Percentiles rank a stretch among this genome's conserved stretches.
These are phyloP conservation scores for Trichoderma arundinaceum DNA, from an alignment of 2,329 filamentous ascomycete species.

Conservation along the genomic window DNA sequence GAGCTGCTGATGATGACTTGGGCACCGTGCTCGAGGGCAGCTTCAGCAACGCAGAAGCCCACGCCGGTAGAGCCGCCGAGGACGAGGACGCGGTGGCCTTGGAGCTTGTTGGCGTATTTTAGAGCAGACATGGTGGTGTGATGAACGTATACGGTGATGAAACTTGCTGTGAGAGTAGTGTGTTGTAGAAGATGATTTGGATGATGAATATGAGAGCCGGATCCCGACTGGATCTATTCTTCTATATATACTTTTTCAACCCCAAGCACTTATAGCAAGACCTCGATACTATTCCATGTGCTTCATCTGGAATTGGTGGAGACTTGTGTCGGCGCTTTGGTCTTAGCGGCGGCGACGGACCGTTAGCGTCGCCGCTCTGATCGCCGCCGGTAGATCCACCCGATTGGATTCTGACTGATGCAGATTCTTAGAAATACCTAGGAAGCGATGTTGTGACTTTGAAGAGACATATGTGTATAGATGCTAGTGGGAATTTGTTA, in stretches of 20 bases:
- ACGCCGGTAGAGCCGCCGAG: slow-evolving; percentile 69
- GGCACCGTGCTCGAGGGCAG: slow-evolving; percentile 59
- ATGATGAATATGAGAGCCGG: neutral
- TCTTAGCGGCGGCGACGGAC: slow-evolving; percentile 23
- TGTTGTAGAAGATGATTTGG: neutral
- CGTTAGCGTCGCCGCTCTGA: slow-evolving; percentile 28
- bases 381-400: neutral
- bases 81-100: slow-evolving; percentile 56
- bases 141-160: neutral
- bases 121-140: slow-evolving; percentile 32
- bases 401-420: slow-evolving; percentile 10
- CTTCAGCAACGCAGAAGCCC: slow-evolving; percentile 65
- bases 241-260: slow-evolving; percentile 18
- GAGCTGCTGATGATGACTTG: slow-evolving; percentile 67
- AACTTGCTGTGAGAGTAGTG: neutral
- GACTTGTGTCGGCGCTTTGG: slow-evolving; percentile 3
- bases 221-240: neutral
- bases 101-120: slow-evolving; percentile 45
- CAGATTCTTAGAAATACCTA: neutral
- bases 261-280: neutral
- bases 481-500: no score
- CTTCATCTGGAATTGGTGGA: neutral
- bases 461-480: no score
- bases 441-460: no score
- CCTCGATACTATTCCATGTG: neutral